A percentile compares a stretch with the other conserved stretches of the same genome.
These are phyloP conservation scores for Pezizomycotina sp. DNA, from an alignment of 2,329 filamentous ascomycete species.

Conservation along the genomic window DNA sequence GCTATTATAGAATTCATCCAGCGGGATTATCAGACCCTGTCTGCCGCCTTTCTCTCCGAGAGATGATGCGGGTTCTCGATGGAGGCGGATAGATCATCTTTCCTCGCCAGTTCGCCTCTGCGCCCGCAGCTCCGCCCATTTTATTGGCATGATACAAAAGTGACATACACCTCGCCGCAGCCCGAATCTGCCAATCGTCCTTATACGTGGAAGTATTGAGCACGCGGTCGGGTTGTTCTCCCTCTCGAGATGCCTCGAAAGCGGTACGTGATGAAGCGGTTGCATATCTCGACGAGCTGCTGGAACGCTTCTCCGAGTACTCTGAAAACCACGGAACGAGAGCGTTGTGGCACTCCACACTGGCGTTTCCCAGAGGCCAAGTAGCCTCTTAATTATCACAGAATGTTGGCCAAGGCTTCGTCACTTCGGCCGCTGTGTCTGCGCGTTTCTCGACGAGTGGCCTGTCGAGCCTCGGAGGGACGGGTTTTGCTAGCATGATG, in stretches of 20 bases:
- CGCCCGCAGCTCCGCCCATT: slow-evolving; percentile 23
- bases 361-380: slow-evolving; percentile 65
- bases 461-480: slow-evolving; percentile 34
- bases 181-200: slow-evolving; percentile 81
- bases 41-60: slow-evolving; percentile 32
- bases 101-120: slow-evolving; percentile 8
- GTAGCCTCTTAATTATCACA: slow-evolving; percentile 66
- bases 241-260: slow-evolving; percentile 50
- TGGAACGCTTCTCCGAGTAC: slow-evolving; percentile 52
- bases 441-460: no score
- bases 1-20: slow-evolving; percentile 75
- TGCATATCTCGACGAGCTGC: slow-evolving; percentile 57
- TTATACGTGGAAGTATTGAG: slow-evolving; percentile 41
- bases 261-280: slow-evolving; percentile 67
- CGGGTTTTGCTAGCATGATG: slow-evolving; percentile 61
- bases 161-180: slow-evolving; percentile 62
- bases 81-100: slow-evolving; percentile 23
- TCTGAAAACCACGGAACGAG: slow-evolving; percentile 64
- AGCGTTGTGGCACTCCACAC: slow-evolving; percentile 58
- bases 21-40: slow-evolving; percentile 54
- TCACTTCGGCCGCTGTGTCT: no score
- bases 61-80: slow-evolving; percentile 30
- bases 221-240: slow-evolving; percentile 24
- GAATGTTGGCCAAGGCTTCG: slow-evolving; percentile 55
- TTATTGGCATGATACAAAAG: slow-evolving; percentile 72